Evolutionary conservation across 139 green algal species (phyloP), one percentile per base, ranked within the genome.

Genomic region (Picochlorum sp.): DNA sequence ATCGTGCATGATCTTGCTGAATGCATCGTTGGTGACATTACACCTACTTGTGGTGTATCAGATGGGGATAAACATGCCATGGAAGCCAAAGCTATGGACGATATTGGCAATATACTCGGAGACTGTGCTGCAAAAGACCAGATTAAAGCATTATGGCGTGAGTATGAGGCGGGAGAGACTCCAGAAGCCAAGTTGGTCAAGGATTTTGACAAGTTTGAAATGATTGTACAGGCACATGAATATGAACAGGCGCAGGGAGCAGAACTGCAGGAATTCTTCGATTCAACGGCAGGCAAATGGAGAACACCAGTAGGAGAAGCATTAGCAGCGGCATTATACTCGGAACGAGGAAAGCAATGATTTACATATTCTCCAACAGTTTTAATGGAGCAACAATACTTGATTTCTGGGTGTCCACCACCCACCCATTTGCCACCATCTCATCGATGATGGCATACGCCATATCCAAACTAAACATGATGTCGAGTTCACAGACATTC

Each of bases 381-480:
- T 92, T 77, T 41, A 97, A 71, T 1, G 90, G 88, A 10, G 77
- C 73, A 45, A 98, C 62, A 0, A 96, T 75, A 67, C 91, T 95
- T 15, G 67, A 30, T 63, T 92, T 94, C 79, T 97, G 98, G 6
- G 88, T 97, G 68, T 98, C 93, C 55, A 97, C 80, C 1, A 98
- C 87, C 68, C 76, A 87, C 1, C 93, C 93, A 61, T 95, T 95
- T 4, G 86, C 72, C 37, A 95, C 51, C 88, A 95, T 95, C 65
- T 96, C 89, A 61, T 97, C 90, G 62, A 96, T 58, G 49, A 95
- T 96, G 70, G 90, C 95, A 72, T 98, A 90, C 26, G 93, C 91
- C 78, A 86, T 89, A 20, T 96, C 88, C 30, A 96, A 77, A 63
- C 95, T 88, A 65, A 95, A 95, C 93, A 99, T 98, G 67, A 99